phyloP scores from a whole-genome alignment of 495 filamentous ascomycete species.

The Darksidea phi region DNA sequence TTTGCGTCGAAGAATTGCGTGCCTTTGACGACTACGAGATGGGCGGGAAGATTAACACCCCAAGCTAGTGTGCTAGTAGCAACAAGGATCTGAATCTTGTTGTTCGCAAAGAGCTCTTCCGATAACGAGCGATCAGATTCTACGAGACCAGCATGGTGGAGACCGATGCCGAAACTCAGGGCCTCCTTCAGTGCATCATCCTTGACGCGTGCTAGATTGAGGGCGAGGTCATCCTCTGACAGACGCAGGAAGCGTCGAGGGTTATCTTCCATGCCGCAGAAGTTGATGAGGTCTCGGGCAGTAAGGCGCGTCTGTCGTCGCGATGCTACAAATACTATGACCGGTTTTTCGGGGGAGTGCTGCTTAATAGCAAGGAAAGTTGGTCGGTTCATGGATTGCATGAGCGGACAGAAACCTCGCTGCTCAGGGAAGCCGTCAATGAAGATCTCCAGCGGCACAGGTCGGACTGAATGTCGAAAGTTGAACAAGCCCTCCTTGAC shows the following conservation, averaged over 20 bases:
- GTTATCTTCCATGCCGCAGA: slow-evolving; percentile 98
- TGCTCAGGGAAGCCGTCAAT: slow-evolving; percentile 97
- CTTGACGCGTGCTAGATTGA: slow-evolving; percentile 80
- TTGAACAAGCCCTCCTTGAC: slow-evolving; percentile 98
- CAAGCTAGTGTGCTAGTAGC: slow-evolving; percentile 97
- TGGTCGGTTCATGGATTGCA: slow-evolving; percentile 98
- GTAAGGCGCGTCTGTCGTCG: slow-evolving; percentile 92
- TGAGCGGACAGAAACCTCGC: slow-evolving; percentile 92
- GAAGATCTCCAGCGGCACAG: slow-evolving; percentile 90
- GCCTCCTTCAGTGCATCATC: slow-evolving; percentile 89
- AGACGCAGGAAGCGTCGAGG: slow-evolving; percentile 87
- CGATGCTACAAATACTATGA: slow-evolving; percentile 97
- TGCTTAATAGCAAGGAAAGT: slow-evolving; percentile 95
- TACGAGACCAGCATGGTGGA: slow-evolving; percentile 95
- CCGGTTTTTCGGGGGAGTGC: slow-evolving; percentile 92
- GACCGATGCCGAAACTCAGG: slow-evolving; percentile 90
- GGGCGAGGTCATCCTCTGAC: slow-evolving; percentile 89
- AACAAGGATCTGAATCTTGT: slow-evolving; percentile 95
- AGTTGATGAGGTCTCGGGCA: slow-evolving; percentile 92
- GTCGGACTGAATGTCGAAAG: slow-evolving; percentile 95
- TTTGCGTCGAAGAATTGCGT: slow-evolving; percentile 99
- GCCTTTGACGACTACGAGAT: slow-evolving; percentile 96
- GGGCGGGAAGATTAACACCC: slow-evolving; percentile 97
- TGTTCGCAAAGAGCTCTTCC: slow-evolving; percentile 93
- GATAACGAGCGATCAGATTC: slow-evolving; percentile 88